Base-by-base conservation (phyloP, 208 protist species). In the Phytomonas francai region DNA sequence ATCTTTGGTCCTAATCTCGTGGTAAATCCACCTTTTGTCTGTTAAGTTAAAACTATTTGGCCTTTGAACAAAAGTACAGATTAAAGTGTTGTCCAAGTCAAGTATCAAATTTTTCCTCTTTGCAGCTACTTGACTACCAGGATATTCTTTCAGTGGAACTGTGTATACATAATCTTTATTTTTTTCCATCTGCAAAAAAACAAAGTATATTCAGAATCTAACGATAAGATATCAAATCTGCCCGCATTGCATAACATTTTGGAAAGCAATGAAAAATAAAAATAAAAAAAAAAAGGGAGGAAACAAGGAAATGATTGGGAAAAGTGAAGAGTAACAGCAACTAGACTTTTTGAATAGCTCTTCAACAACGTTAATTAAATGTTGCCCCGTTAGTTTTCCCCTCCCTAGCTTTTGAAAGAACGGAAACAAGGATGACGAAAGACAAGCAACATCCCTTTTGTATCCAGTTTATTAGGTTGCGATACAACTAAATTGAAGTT, bases 1-100 rank as follows among this genome's bases (percentile, higher is more conserved):
- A 28, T 73, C 71, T 8, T 73, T 63, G 8, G 69, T 76, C 16
- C 36, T 66, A 22, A 57, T 29, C 14, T 28, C 42, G 32, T 45
- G 56, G 25, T 68, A 27, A 39, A 31, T 9, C 31, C 31, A 59
- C 65, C 70, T 69, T 27, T 59, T 42, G 12, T 73, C 63, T 16
- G 39, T 51, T 27, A 36, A 9, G n/a, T 11, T 69, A 42, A 54
- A 66, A 33, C 62, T 42, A 29, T 61, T 8, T 7, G 62, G 62
- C 22, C 14, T 56, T 25, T 29, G 39, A 29, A 56, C 61, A 33
- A 66, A 66, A n/a, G 64, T 29, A 58, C 85, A 80, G 9, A 93
- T 78, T 65, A 93, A 67, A 3, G 87, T 93, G 34, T 84, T 71
- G 71, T 93, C 87, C 60, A 93, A 68, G 67, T 93, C 87, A 64